These are phyloP conservation scores for Ensete glaucum DNA, from an alignment of 176 grass and related monocot species.

Conservation along the genomic window DNA sequence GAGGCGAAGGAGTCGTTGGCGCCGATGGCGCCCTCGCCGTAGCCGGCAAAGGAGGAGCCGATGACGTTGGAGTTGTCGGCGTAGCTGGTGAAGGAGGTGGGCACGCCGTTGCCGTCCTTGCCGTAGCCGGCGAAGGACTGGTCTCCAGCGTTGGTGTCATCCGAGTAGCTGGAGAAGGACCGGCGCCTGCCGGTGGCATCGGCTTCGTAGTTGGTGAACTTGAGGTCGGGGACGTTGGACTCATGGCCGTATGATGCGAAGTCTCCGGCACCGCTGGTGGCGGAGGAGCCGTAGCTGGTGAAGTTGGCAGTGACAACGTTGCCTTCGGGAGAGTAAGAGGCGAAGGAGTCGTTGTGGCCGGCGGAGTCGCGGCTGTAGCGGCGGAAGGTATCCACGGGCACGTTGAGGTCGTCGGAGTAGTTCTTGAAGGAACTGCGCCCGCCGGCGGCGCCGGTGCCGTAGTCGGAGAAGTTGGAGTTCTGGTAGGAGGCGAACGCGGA, in stretches of 20 bases:
- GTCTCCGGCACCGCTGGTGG: background rate
- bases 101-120: background rate
- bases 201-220: slow-evolving; percentile 8
- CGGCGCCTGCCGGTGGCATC: background rate
- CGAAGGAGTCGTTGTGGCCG: background rate
- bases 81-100: background rate
- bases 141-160: background rate
- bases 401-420: background rate
- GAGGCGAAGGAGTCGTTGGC: background rate
- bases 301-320: background rate
- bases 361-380: slow-evolving; percentile 5
- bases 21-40: background rate
- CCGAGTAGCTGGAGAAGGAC: slow-evolving; percentile 4
- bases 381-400: background rate
- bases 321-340: background rate
- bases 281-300: slow-evolving; percentile 3
- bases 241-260: background rate
- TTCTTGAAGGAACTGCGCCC: background rate
- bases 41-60: background rate
- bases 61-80: background rate
- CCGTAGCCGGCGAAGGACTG: slow-evolving; percentile 5
- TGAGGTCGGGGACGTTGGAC: background rate
- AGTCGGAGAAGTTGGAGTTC: slow-evolving; percentile 10
- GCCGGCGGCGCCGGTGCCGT: background rate
- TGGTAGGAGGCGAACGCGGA: slow-evolving; percentile 3